Evolutionary conservation across 768 basidiomycete genomes (phyloP).

Genomic region (Pleurotus sapidus): DNA sequence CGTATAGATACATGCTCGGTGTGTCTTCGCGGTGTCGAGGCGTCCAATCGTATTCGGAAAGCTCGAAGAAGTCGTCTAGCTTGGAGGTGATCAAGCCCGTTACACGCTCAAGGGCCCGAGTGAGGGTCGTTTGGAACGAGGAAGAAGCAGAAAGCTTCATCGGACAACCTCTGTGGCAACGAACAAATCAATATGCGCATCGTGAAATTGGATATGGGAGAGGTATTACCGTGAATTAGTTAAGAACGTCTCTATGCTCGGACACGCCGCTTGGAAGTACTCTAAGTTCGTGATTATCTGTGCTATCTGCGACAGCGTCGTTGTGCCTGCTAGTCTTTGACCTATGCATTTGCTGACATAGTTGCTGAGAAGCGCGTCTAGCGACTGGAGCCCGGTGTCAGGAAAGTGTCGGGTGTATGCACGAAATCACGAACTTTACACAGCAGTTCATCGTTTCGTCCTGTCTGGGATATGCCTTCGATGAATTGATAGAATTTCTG

Average conservation of each 20-base stretch:
- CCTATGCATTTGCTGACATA: conserved; percentile 77
- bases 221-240: conserved; percentile 69
- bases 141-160: conserved; percentile 63
- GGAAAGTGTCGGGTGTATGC: background rate
- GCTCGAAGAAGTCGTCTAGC: conserved; percentile 92
- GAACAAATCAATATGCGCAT: conserved; percentile 37
- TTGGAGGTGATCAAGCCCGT: conserved; percentile 84
- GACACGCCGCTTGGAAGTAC: conserved; percentile 83
- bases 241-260: conserved; percentile 81
- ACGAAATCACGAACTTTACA: conserved; percentile 58
- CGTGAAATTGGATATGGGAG: conserved; percentile 1
- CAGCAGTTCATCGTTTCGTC: conserved; percentile 86
- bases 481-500: conserved; percentile 96
- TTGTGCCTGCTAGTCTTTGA: conserved; percentile 68
- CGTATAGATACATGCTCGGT: conserved; percentile 93
- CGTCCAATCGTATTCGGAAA: conserved; percentile 95
- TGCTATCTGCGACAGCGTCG: conserved; percentile 85
- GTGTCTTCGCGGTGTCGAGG: conserved; percentile 65
- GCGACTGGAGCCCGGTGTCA: conserved; percentile 49
- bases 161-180: conserved; percentile 74
- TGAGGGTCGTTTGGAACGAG: conserved; percentile 69
- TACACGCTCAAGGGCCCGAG: conserved; percentile 71
- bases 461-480: conserved; percentile 90
- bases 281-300: conserved; percentile 93
- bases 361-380: conserved; percentile 78